Evolutionary conservation across 2,329 filamentous ascomycete genomes (phyloP).

Genomic region (Trichoderma atroviride): DNA sequence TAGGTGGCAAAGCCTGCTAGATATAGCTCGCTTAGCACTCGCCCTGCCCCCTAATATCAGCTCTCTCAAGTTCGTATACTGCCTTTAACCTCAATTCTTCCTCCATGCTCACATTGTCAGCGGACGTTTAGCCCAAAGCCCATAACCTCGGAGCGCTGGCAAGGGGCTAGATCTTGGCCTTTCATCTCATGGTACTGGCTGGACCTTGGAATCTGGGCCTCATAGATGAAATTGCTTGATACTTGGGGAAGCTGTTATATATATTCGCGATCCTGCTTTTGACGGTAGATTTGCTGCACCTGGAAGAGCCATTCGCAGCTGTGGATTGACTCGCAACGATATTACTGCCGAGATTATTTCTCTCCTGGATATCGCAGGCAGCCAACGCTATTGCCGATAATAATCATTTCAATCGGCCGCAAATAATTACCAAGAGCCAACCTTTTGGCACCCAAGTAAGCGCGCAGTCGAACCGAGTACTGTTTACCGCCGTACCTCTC

Average conservation of each 20-base stretch:
- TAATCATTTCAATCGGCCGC: neutral
- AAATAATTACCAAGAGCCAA: neutral
- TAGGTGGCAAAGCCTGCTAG: constrained; percentile 23
- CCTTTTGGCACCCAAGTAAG: neutral
- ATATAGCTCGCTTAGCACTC: constrained; percentile 7
- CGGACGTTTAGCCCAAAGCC: neutral
- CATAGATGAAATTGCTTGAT: neutral
- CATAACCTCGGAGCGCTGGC: neutral
- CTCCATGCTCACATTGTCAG: neutral
- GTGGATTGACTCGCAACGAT: neutral
- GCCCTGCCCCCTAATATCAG: constrained; percentile 1
- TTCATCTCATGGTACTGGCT: neutral
- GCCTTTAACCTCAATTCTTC: neutral
- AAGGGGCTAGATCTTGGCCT: neutral
- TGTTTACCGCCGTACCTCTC: neutral
- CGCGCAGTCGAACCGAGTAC: neutral
- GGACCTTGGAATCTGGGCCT: neutral
- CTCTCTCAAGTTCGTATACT: neutral
- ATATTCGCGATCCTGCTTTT: neutral
- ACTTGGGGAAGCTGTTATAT: neutral
- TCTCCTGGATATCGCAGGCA: neutral
- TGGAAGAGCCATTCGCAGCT: neutral
- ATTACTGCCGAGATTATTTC: neutral
- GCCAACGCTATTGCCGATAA: neutral
- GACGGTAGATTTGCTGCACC: neutral